Percentiles rank a stretch among this genome's conserved stretches.
These are phyloP conservation scores for Aspergillus udagawae DNA, from an alignment of 2,329 filamentous ascomycete genomes.

Conservation along the genomic window DNA sequence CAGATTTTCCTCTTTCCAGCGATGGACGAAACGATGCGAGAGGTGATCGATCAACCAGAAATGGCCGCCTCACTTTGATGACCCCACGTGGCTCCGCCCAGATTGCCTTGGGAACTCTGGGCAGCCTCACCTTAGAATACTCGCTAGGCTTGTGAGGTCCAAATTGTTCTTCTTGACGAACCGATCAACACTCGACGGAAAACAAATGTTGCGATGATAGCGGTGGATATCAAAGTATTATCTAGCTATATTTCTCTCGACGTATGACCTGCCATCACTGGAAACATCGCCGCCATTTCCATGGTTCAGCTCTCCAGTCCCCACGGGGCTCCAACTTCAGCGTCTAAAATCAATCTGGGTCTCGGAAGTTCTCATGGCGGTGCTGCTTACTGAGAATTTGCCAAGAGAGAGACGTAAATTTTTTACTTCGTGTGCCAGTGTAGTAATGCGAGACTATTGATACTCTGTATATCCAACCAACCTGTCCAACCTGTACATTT, in stretches of 20 bases:
- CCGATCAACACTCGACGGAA: no score
- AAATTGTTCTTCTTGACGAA: background rate
- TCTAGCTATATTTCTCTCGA: background rate
- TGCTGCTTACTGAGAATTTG: background rate
- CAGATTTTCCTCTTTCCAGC: background rate
- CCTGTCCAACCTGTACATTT: background rate
- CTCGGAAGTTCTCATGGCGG: background rate
- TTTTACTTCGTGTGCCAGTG: background rate
- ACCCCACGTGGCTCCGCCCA: constrained; percentile 29
- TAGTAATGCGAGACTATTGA: background rate
- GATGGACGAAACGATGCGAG: background rate
- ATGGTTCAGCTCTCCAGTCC: background rate
- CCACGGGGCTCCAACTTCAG: background rate
- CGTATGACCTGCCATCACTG: background rate
- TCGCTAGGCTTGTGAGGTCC: background rate
- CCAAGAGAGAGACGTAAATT: background rate
- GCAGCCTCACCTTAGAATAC: background rate
- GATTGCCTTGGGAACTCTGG: background rate
- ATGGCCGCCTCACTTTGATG: constrained; percentile 22
- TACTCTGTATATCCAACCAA: background rate
- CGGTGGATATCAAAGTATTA: background rate
- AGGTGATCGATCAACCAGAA: background rate
- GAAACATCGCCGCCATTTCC: background rate
- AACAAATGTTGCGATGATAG: background rate
- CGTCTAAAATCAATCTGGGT: background rate